Conservation (phyloP, 2,329 filamentous ascomycete species). For the Harringtonia aguacate region DNA sequence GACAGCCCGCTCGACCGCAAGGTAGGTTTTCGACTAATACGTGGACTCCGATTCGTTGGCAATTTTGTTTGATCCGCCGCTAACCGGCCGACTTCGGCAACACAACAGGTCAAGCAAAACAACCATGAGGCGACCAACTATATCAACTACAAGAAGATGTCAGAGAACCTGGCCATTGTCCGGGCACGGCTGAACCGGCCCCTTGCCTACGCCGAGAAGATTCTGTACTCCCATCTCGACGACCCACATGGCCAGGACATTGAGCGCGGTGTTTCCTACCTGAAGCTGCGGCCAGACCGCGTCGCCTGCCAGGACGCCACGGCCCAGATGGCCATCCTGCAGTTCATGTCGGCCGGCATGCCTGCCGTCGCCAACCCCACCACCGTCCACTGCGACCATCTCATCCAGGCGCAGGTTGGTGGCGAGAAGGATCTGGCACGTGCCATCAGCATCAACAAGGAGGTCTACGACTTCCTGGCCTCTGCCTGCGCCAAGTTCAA, state of each 20-base stretch:
- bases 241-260: constrained; percentile 95
- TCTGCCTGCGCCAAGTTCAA: constrained; percentile 97
- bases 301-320: constrained; percentile 99
- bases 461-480: constrained; percentile 96
- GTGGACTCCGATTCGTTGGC: no score
- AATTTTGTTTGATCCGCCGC: background rate
- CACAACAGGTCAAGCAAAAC: constrained; percentile 83
- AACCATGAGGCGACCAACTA: constrained; percentile 93
- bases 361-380: constrained; percentile 86
- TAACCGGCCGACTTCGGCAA: constrained; percentile 2
- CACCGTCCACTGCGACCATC: constrained; percentile 97
- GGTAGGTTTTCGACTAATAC: constrained; percentile 33
- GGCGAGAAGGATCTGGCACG: constrained; percentile 87
- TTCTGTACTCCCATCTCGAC: constrained; percentile 97
- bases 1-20: constrained; percentile 85
- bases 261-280: constrained; percentile 88
- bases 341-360: constrained; percentile 99
- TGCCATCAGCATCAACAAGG: constrained; percentile 92
- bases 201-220: constrained; percentile 94
- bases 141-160: constrained; percentile 99
- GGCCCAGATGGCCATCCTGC: constrained; percentile 97
- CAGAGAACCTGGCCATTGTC: constrained; percentile 89
- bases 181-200: constrained; percentile 83
- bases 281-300: constrained; percentile 92
- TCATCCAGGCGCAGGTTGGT: constrained; percentile 95